Conservation (phyloP, 1,139 yeast species). For the Pichia sp. region DNA sequence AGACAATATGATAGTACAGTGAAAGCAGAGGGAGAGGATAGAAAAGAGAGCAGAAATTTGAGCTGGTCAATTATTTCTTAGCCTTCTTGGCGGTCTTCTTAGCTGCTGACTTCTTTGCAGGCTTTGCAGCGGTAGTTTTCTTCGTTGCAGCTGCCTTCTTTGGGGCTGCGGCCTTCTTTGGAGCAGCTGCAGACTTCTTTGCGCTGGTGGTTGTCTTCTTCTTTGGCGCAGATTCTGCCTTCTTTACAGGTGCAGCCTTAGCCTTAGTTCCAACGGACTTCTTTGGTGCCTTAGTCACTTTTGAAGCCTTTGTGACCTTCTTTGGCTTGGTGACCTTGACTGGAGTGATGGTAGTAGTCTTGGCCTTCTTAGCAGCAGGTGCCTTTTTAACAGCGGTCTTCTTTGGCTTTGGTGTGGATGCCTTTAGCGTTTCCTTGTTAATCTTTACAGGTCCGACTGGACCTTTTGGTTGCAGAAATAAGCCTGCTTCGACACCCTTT, state of each 20-base stretch:
- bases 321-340: conserved; percentile 2
- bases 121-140: not conserved
- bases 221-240: conserved; percentile 12
- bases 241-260: conserved; percentile 13
- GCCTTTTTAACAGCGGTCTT: conserved; percentile 20
- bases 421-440: conserved; percentile 30
- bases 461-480: conserved; percentile 83
- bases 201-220: not conserved
- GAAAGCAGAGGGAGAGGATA: not conserved
- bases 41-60: not conserved
- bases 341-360: conserved; percentile 3
- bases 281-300: conserved; percentile 12
- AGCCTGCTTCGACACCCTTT: conserved; percentile 74
- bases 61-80: conserved; percentile 16
- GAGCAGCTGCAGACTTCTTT: conserved; percentile 13
- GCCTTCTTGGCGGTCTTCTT: conserved; percentile 17
- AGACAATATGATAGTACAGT: not conserved
- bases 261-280: not conserved
- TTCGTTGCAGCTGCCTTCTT: not conserved
- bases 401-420: not conserved
- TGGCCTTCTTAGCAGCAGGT: conserved; percentile 14
- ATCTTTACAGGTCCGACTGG: conserved; percentile 70
- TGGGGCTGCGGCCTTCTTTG: not conserved
- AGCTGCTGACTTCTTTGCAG: conserved; percentile 18
- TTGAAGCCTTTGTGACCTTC: conserved; percentile 17